Evolutionary conservation across 2,329 filamentous ascomycete species (phyloP).

Genomic region (Lasiodiplodia gonubiensis): DNA sequence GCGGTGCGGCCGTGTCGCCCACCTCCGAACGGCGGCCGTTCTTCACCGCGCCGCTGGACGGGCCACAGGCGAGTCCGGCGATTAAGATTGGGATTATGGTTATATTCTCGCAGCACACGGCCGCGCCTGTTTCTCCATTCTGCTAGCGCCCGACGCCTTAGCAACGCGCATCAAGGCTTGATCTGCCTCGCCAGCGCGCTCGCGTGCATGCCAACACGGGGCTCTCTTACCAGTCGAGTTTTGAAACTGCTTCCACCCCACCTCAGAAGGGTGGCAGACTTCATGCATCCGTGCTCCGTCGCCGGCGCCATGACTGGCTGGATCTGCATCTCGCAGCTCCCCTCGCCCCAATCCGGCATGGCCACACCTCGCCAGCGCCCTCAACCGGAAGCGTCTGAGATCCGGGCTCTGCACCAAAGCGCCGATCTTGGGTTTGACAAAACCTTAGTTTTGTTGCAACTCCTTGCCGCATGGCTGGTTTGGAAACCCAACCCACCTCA

Average conservation of each 20-base stretch:
- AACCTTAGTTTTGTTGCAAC: conserved; percentile 28
- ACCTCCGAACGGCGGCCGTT: neutral
- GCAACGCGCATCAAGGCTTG: conserved; percentile 26
- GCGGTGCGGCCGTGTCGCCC: neutral
- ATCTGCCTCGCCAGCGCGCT: conserved; percentile 12
- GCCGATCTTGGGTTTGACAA: conserved; percentile 30
- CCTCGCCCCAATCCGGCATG: conserved; percentile 13
- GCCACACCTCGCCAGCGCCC: conserved; percentile 17
- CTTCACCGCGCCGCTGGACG: conserved; percentile 7
- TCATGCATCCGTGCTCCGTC: conserved; percentile 16
- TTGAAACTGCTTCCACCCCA: conserved; percentile 46
- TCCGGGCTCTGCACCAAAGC: conserved; percentile 11
- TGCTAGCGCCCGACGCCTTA: conserved; percentile 27
- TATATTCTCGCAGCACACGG: conserved; percentile 18
- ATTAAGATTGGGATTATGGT: conserved; percentile 27
- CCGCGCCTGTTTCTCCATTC: conserved; percentile 25
- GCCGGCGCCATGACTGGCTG: conserved; percentile 6
- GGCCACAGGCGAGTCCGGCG: conserved; percentile 1
- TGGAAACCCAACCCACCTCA: conserved; percentile 51
- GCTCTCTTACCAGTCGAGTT: conserved; percentile 38
- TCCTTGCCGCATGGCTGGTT: conserved; percentile 43
- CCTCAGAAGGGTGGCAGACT: conserved; percentile 37
- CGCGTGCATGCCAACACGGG: conserved; percentile 23
- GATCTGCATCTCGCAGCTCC: conserved; percentile 21
- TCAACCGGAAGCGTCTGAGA: conserved; percentile 25